phyloP scores from a whole-genome alignment of 2,329 filamentous ascomycete genomes.

The Cordyceps militaris region DNA sequence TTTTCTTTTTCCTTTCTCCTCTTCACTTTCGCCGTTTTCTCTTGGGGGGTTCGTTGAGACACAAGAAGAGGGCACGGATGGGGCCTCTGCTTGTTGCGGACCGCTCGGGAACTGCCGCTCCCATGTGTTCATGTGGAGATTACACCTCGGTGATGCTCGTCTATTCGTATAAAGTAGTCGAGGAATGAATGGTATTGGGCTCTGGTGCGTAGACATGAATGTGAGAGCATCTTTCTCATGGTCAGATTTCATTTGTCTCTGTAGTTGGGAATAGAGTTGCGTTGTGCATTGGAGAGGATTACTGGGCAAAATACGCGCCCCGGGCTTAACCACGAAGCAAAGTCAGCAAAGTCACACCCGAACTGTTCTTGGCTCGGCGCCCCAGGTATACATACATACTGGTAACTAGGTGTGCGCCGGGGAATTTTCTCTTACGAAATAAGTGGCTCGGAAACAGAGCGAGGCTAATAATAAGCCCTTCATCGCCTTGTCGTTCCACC shows the following conservation, averaged over 20 bases:
- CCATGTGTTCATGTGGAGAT: constrained; percentile 6
- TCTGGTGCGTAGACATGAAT: too few species aligned
- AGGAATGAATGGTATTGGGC: too few species aligned
- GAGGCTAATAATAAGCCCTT: neutral
- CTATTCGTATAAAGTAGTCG: neutral
- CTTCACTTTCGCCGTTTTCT: neutral
- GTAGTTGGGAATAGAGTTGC: neutral
- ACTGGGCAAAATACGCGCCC: neutral
- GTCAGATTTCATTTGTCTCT: too few species aligned
- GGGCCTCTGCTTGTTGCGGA: neutral
- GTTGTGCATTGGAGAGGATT: neutral
- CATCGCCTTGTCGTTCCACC: neutral
- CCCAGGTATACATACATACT: too few species aligned
- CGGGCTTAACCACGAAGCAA: too few species aligned
- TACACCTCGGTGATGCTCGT: neutral
- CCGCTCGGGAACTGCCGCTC: constrained; percentile 8
- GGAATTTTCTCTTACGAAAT: neutral
- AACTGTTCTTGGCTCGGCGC: neutral
- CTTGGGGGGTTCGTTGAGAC: neutral
- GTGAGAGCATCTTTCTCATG: neutral
- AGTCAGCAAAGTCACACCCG: neutral
- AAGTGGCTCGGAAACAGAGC: constrained; percentile 1
- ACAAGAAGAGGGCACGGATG: constrained; percentile 8
- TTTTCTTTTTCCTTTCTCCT: neutral
- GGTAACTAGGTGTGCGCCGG: too few species aligned